A percentile compares a stretch with the other conserved stretches of the same genome.
Evolutionary conservation across 805 yeast genomes (phyloP).

Genomic region (Candida yuanshanica): DNA sequence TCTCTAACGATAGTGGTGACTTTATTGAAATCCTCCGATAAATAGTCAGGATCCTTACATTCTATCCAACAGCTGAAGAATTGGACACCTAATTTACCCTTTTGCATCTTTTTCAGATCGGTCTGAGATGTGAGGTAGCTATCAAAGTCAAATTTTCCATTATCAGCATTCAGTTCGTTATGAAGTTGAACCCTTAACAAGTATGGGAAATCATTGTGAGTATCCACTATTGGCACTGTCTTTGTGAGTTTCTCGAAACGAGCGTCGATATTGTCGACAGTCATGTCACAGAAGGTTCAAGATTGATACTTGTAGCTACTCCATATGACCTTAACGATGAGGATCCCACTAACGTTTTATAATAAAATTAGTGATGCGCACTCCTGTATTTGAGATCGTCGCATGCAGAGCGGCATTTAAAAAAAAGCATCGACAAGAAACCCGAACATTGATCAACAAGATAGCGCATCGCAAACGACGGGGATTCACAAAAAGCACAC

Average conservation of each 20-base stretch:
- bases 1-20: slow-evolving; percentile 42
- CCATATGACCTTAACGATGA: no score
- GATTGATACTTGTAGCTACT: no score
- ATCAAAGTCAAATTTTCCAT: slow-evolving; percentile 34
- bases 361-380: no score
- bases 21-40: slow-evolving; percentile 39
- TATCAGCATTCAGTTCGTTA: slow-evolving; percentile 31
- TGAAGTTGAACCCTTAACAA: slow-evolving; percentile 40
- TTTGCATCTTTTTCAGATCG: slow-evolving; percentile 34
- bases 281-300: slow-evolving; percentile 1
- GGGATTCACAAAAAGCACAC: no score
- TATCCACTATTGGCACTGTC: slow-evolving; percentile 38
- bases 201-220: slow-evolving; percentile 50
- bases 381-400: no score
- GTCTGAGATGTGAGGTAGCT: slow-evolving; percentile 38
- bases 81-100: slow-evolving; percentile 44
- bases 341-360: no score
- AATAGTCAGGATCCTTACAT: slow-evolving; percentile 34
- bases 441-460: no score
- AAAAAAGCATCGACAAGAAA: no score
- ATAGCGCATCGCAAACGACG: no score
- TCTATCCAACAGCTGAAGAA: slow-evolving; percentile 47
- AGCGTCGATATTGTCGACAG: slow-evolving; percentile 8
- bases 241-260: slow-evolving; percentile 14
- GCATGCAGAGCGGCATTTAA: no score